Evolutionary conservation across 2,329 filamentous ascomycete species (phyloP).

Genomic region (Phyllosticta paracitricarpa): DNA sequence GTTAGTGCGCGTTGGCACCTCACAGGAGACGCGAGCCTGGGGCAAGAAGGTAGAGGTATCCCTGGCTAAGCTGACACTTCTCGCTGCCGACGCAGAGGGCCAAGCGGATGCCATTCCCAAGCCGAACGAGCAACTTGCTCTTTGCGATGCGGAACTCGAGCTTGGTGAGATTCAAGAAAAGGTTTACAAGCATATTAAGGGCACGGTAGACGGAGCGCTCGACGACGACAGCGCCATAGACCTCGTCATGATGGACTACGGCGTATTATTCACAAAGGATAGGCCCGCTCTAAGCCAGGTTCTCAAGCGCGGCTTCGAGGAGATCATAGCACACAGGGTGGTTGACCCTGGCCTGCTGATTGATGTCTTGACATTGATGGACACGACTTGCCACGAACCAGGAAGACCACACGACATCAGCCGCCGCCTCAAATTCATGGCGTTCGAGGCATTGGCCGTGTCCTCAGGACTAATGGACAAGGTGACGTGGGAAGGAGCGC

Average conservation of each 20-base stretch:
- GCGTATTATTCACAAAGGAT: slow-evolving; percentile 26
- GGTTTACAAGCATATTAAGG: slow-evolving; percentile 60
- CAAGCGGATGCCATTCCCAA: slow-evolving; percentile 24
- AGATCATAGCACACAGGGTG: slow-evolving; percentile 61
- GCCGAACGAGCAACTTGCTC: slow-evolving; percentile 36
- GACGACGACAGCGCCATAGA: slow-evolving; percentile 71
- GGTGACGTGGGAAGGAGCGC: slow-evolving; percentile 36
- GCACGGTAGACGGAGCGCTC: slow-evolving; percentile 59
- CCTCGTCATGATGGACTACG: slow-evolving; percentile 60
- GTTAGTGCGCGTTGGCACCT: slow-evolving; percentile 58
- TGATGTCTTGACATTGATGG: slow-evolving; percentile 72
- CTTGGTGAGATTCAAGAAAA: slow-evolving; percentile 71
- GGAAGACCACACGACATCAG: slow-evolving; percentile 40
- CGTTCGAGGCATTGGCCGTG: slow-evolving; percentile 58
- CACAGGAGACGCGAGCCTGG: slow-evolving; percentile 73
- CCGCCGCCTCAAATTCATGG: slow-evolving; percentile 16
- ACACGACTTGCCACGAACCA: slow-evolving; percentile 35
- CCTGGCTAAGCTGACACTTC: slow-evolving; percentile 64
- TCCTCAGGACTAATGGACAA: slow-evolving; percentile 39
- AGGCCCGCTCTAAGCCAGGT: slow-evolving; percentile 59
- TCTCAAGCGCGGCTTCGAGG: slow-evolving; percentile 59
- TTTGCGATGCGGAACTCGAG: slow-evolving; percentile 51
- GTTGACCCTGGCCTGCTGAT: slow-evolving; percentile 52
- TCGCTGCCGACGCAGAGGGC: slow-evolving; percentile 49
- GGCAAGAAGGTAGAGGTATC: slow-evolving; percentile 89